Evolutionary conservation across 2,329 filamentous ascomycete genomes (phyloP).

Genomic region (Aspergillus jensenii): DNA sequence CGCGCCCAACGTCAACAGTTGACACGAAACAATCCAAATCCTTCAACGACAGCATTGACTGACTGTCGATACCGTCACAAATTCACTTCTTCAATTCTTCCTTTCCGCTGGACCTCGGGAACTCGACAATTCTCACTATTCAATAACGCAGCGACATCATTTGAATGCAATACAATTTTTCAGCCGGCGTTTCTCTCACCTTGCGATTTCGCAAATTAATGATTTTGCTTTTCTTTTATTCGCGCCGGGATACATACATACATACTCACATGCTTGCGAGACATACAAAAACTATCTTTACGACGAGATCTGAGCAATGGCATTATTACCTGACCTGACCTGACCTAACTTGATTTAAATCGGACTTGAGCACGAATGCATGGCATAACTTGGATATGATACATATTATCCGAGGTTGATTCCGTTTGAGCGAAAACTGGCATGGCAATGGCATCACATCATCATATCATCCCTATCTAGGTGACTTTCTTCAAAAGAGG

Average conservation of each 20-base stretch:
- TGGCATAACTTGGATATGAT: slow-evolving; percentile 9
- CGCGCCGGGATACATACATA: not conserved
- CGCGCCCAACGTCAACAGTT: slow-evolving; percentile 27
- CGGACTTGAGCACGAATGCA: slow-evolving; percentile 3
- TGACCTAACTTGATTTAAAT: slow-evolving; percentile 1
- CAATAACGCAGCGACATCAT: slow-evolving; percentile 25
- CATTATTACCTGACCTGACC: slow-evolving; percentile 2
- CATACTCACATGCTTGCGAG: not conserved
- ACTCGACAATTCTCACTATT: slow-evolving; percentile 13
- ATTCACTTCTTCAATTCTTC: not conserved
- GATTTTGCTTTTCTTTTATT: not conserved
- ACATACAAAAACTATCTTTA: slow-evolving; percentile 4
- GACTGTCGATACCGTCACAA: slow-evolving; percentile 12
- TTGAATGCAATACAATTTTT: slow-evolving; percentile 15
- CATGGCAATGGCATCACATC: slow-evolving; percentile 3
- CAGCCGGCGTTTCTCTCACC: slow-evolving; percentile 21
- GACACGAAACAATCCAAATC: slow-evolving; percentile 27
- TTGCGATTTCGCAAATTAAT: not conserved
- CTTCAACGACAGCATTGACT: slow-evolving; percentile 34
- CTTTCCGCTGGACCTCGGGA: slow-evolving; percentile 8
- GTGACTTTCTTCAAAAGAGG: not conserved
- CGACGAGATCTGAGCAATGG: slow-evolving; percentile 7
- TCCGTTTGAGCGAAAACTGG: slow-evolving; percentile 3
- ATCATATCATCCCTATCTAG: not conserved
- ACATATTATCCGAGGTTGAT: slow-evolving; percentile 8